phyloP scores from a whole-genome alignment of 768 basidiomycete genomes.

The Candolleomyces aberdarensis region DNA sequence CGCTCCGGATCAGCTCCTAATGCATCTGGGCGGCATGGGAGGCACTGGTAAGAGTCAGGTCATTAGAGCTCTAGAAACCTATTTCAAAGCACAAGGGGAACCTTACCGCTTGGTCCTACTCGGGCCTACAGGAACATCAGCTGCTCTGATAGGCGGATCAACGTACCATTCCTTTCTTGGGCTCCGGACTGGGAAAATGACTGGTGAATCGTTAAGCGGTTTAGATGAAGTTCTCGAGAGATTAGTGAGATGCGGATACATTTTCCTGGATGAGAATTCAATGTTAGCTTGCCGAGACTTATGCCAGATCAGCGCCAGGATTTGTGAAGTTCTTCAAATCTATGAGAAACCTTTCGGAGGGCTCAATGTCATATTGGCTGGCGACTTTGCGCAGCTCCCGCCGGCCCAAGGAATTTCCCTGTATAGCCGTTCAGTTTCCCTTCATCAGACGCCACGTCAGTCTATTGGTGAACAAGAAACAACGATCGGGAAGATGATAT shows the following conservation, averaged over 20 bases:
- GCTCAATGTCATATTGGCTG: slow-evolving; percentile 38
- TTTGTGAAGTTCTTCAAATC: slow-evolving; percentile 16
- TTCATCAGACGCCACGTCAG: background rate
- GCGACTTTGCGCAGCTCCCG: slow-evolving; percentile 44
- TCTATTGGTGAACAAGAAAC: slow-evolving; percentile 14
- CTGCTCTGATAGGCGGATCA: slow-evolving; percentile 16
- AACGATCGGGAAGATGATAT: slow-evolving; percentile 25
- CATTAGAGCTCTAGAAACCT: slow-evolving; percentile 20
- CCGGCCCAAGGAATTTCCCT: slow-evolving; percentile 13
- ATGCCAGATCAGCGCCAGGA: slow-evolving; percentile 21
- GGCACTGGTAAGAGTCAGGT: too few relatives aligned
- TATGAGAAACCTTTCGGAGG: slow-evolving; percentile 29
- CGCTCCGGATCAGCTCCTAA: too few relatives aligned
- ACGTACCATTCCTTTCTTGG: slow-evolving; percentile 24
- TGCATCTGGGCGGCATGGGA: too few relatives aligned
- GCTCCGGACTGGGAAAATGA: too few relatives aligned
- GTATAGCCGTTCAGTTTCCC: background rate
- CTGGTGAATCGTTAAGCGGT: too few relatives aligned
- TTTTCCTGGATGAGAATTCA: slow-evolving; percentile 42
- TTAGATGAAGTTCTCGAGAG: too few relatives aligned
- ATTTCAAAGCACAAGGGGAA: slow-evolving; percentile 14
- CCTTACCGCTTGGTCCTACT: background rate
- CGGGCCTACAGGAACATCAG: slow-evolving; percentile 19
- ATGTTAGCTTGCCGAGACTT: slow-evolving; percentile 33
- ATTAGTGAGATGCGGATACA: slow-evolving; percentile 23